Percentiles rank a stretch among this genome's conserved stretches.
phyloP scores from a whole-genome alignment of 164 flowering plant species.

The Magnolia officinalis region DNA sequence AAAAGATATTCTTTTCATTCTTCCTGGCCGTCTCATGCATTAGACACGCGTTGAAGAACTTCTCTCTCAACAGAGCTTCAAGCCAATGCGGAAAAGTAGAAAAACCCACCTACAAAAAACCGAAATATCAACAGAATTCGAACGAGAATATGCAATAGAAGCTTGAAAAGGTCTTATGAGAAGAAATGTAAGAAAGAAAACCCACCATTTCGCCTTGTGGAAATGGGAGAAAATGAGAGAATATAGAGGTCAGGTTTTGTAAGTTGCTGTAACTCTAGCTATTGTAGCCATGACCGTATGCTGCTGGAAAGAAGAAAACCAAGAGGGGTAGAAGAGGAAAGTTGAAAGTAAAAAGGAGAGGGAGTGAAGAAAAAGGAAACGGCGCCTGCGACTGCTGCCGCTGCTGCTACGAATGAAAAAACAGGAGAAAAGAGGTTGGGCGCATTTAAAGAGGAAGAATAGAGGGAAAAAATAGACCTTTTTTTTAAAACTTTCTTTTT shows the following conservation, averaged over 20 bases:
- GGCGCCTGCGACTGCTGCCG: slow-evolving; percentile 43
- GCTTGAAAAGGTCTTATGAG: background rate
- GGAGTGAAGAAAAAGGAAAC: slow-evolving; percentile 27
- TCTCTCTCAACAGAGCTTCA: slow-evolving; percentile 49
- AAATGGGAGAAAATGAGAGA: slow-evolving; percentile 1
- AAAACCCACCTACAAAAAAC: slow-evolving; percentile 24
- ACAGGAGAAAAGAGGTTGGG: background rate
- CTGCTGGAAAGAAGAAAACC: background rate
- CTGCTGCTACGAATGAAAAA: slow-evolving; percentile 15
- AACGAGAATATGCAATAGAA: background rate
- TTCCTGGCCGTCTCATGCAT: slow-evolving; percentile 65
- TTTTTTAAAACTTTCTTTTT: no score
- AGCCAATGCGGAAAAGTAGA: slow-evolving; percentile 58
- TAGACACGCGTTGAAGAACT: slow-evolving; percentile 70
- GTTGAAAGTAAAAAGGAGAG: slow-evolving; percentile 12
- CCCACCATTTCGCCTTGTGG: slow-evolving; percentile 26
- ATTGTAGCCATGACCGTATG: background rate
- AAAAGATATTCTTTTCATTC: slow-evolving; percentile 83
- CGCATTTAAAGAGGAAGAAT: background rate
- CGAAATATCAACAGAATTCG: background rate
- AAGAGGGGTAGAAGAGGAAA: slow-evolving; percentile 21
- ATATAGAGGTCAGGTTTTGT: background rate
- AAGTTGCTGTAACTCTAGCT: slow-evolving; percentile 6
- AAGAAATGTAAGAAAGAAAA: background rate
- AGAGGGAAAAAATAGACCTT: background rate